Evolutionary conservation across 768 basidiomycete genomes (phyloP), one percentile per base, ranked within the genome.

Genomic region (Mycena maculata): DNA sequence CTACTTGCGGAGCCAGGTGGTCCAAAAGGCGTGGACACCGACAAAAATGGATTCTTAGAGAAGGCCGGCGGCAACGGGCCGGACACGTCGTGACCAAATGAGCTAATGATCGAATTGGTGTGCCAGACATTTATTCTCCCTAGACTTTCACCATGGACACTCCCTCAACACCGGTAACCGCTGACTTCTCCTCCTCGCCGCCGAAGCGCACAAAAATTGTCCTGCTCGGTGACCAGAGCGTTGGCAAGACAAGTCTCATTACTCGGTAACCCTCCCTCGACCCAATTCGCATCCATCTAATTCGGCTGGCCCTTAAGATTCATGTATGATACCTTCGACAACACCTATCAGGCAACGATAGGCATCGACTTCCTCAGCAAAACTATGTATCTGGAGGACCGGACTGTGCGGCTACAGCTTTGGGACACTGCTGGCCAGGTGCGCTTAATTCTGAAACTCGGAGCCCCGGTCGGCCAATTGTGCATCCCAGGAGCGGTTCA

Each of bases 271-370:
- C 60, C 75, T 84, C 77, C 67, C 39, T 68, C 33, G 61, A 31
- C 44, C 36, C 65, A 54, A 60, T 20, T 52, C 53, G 52, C 49
- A n/a, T 22, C 30, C 28, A 28, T 42, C 53, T 63, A 48, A 65
- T 65, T 68, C 63, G 42, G 30, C n/a, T 47, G 57, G 59, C 23
- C 36, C 47, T 50, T 47, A 61, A 96, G 94, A 81, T 93, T 94
- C 78, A 96, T 99, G 98, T 99, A 99, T 78, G 98, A 99, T 81
- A 99, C 98, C 1, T 99, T 99, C 79, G 98, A 99, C 85, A 99
- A 99, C 80, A 99, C 97, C 47, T 99, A 99, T 79, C 94, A 95
- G 77, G 95, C 95, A 22, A 97, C 95, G 12, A 97, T 97, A 76
- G 95, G 97, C 63, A 99, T 99, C 80, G 98, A 99, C 83, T 99